A percentile compares a stretch with the other conserved stretches of the same genome.
Conservation (phyloP, 345 rosid species). For the Stellera chamaejasme region DNA sequence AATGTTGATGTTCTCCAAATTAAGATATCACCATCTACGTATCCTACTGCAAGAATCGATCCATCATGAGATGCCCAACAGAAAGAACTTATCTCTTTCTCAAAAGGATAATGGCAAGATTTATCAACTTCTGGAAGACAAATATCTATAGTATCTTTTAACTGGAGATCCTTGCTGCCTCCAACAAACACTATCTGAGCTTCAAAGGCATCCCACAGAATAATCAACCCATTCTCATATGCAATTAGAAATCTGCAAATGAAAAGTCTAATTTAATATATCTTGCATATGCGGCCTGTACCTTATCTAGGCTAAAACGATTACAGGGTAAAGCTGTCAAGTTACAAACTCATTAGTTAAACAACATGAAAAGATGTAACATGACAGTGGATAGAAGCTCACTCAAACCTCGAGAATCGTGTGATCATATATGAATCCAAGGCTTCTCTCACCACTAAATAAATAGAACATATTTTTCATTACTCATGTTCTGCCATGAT, state of each 20-base stretch:
- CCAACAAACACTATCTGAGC: constrained; percentile 40
- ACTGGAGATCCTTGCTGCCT: constrained; percentile 54
- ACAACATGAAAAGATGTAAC: no score
- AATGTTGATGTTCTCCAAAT: constrained; percentile 46
- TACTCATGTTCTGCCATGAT: no score
- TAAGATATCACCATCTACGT: constrained; percentile 64
- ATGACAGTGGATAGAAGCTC: no score
- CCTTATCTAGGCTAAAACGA: no score
- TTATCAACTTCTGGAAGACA: constrained; percentile 16
- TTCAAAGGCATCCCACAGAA: constrained; percentile 60
- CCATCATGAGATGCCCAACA: constrained; percentile 73
- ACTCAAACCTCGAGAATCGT: no score
- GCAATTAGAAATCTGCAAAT: constrained; percentile 60
- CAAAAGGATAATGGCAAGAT: constrained; percentile 24
- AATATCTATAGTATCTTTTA: constrained; percentile 32
- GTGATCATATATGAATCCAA: no score
- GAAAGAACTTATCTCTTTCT: constrained; percentile 62
- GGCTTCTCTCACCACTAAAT: no score
- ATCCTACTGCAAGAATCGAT: constrained; percentile 61
- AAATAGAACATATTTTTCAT: no score
- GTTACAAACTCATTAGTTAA: no score
- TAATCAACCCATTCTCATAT: constrained; percentile 47
- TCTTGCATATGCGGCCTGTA: no score
- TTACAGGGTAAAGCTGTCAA: no score
- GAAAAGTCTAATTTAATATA: background rate